Base-by-base conservation (phyloP, 305 asterid genomes). In the Petunia hybrid region DNA sequence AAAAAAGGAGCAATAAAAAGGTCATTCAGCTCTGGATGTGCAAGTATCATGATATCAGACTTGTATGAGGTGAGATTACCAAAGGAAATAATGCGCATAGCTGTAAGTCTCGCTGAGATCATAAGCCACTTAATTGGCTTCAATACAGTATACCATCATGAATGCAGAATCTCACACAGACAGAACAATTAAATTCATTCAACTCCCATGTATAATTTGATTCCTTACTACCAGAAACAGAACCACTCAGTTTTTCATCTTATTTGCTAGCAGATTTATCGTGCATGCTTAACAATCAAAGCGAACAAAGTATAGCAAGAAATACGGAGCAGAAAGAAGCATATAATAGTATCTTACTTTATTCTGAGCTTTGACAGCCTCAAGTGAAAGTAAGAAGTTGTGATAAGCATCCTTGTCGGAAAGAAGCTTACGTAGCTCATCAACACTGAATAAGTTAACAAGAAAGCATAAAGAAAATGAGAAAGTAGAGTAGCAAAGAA, bases 281-380 rank as follows among this genome's bases (percentile, higher is more conserved):
- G 1, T 5, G 60, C 31, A 70, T 10, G 42, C 57, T 70, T 53
- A 16, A 71, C 31, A 46, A 71, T 48, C 13, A 71, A 71, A 71
- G 43, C 42, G 13, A 46, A 46, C 41, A 2, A 31, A 59, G 60
- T 45, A 70, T 70, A 51, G 10, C 10, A 70, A 70, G 77, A 45
- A 14, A 1, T 9, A 5, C 39, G 1, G n/a, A 68, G 75, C 55
- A 70, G 42, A 2, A 70, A 8, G 9, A 70, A 74, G 80, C 14
- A 45, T 48, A 70, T 6, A n/a, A 10, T 43, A 36, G 67, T 36
- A 62, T 85, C 95, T 89, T 86, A 96, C 98, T 78, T 91, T 86
- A 84, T 89, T 93, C 82, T 97, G 98, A 81, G 97, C 92, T 87
- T 87, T 93, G 81, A 97, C 94, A n/a, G 97, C 94, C 87, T 94